Evolutionary conservation across 371 early-diverging fungal genomes (phyloP).

Genomic region (Haplosporangium sp.): DNA sequence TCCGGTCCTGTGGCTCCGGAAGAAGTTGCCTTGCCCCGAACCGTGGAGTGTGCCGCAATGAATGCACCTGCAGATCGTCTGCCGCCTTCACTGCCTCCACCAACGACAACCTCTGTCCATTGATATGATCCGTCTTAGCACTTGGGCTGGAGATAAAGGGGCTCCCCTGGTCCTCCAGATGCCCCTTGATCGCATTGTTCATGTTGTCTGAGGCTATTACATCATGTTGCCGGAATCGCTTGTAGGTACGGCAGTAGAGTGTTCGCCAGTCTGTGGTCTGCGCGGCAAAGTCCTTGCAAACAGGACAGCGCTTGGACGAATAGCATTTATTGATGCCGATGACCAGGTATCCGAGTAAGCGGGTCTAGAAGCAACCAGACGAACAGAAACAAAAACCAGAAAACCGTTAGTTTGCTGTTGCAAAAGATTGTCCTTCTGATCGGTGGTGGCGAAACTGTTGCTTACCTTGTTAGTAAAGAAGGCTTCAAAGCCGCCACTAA

Average conservation of each 20-base stretch:
- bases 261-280: conserved; percentile 11
- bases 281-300: conserved; percentile 14
- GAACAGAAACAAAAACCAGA: not conserved
- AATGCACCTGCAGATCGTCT: not conserved
- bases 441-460: conserved; percentile 5
- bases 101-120: conserved; percentile 2
- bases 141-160: conserved; percentile 4
- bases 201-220: conserved; percentile 11
- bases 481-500: conserved; percentile 1
- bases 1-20: too few relatives aligned
- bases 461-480: conserved; percentile 5
- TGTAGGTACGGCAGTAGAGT: conserved; percentile 4
- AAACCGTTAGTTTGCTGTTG: not conserved
- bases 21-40: too few relatives aligned
- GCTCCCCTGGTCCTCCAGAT: conserved; percentile 1
- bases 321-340: conserved; percentile 7
- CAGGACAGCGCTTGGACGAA: conserved; percentile 14
- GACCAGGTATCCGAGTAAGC: conserved; percentile 6
- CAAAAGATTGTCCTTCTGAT: not conserved
- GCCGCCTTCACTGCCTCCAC: conserved; percentile 5
- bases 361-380: conserved; percentile 9
- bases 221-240: conserved; percentile 5
- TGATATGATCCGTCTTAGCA: conserved; percentile 10
- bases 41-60: not conserved
- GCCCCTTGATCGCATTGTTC: conserved; percentile 6